Base-by-base conservation (phyloP, 768 basidiomycete genomes). In the Leccinum subgranulosum region DNA sequence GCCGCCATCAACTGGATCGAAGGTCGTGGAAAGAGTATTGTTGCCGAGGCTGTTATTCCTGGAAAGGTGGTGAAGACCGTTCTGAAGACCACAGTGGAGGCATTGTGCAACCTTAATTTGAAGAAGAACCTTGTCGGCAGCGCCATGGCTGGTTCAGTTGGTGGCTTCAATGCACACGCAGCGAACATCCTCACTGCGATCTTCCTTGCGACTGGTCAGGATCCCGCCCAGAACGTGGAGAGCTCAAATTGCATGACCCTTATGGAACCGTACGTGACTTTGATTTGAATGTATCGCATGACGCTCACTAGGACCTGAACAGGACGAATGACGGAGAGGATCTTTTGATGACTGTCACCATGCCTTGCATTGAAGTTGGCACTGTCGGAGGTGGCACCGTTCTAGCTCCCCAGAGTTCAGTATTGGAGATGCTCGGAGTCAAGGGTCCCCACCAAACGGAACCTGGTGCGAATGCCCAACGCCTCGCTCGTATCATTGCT, bases 1-100 rank as follows among this genome's bases (percentile, higher is more conserved):
- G 92, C 96, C 11, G 97, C 97, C 48, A 97, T 99, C 76, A 99
- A 98, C 76, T 99, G 97, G 97, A 98, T 98, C 60, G 96, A 98
- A 75, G 97, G 97, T 1, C 81, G 97, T 43, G 97, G 97, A 27
- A 99, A 99, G 88, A 91, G 90, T 54, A 90, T 99, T 19, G 95
- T 98, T 50, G 96, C 94, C 0, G 96, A 99, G 76, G 94, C 95
- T 2, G 81, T 98, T 49, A 76, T 99, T 33, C 91, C 96, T 0
- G 95, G 96, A 0, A 84, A 85, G 62, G 77, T 94, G 34, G 94
- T 99, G 57, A 87, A 86, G 81, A 81, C 76, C 36, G 94, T 99
- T 63, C 76, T 99, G 66, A 99, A 98, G 86, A 98, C 97, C 47
- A 97, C 90, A 9, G 94, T 98, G 17, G 85, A 83, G 66, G 86